Evolutionary conservation across 2,329 filamentous ascomycete genomes (phyloP), one percentile per base, ranked within the genome.

Genomic region (Penicillium sp.): DNA sequence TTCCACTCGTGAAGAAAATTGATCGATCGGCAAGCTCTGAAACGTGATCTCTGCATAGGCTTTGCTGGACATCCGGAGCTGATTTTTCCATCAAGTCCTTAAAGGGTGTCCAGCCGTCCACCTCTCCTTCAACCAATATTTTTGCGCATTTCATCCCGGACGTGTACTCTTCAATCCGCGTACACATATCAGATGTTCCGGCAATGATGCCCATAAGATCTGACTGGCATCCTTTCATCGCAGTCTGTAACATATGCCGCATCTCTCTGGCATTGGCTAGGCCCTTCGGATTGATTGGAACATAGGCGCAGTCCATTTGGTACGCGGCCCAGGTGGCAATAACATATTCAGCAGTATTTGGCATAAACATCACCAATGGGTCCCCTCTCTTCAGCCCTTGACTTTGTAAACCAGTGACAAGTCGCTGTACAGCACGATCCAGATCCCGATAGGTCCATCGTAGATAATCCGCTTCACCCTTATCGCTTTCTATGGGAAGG

Each of bases 1-100:
- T 62, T n/a, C 59, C 59, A 54, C 59, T 62, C 4, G 59, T 60
- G 51, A 62, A 62, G 25, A 62, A 57, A 12, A 62, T 40, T 12
- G 59, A 22, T 23, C 5, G 23, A 22, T 59, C 54, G 0, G 37
- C 33, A 31, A 9, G 4, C 15, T 54, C 31, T 20, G 43, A 42
- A 26, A 53, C 23, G 2, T 35, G 6, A 42, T 49, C 35, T 41
- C 6, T 12, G 26, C 20, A 25, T 12, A 27, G 22, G 11, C 14
- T 35, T 37, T 43, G 11, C n/a, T n/a, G 6, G 2, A 9, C 2
- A 15, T 40, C 26, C n/a, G 26, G 22, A 35, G 27, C 35, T 31
- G 29, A 29, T 6, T n/a, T 22, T 7, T 45, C 18, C 54, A 56
- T 56, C 33, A 52, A 11, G 8, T 45, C 35, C 9, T 53, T 18